Evolutionary conservation across 768 basidiomycete species (phyloP).

Genomic region (Butyriboletus loyo): DNA sequence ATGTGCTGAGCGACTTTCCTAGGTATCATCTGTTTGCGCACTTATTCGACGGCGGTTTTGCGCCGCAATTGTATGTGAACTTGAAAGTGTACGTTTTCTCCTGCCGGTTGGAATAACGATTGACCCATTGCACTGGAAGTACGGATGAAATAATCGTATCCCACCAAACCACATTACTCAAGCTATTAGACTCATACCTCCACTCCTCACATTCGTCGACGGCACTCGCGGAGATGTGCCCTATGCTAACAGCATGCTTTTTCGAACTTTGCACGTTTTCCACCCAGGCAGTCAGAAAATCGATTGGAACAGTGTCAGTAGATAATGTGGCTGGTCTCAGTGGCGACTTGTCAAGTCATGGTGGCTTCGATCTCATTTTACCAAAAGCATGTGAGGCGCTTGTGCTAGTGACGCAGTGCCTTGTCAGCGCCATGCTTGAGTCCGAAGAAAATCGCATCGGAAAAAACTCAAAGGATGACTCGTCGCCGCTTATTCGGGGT

Average conservation of each 20-base stretch:
- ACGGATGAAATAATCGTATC: constrained; percentile 73
- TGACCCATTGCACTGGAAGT: constrained; percentile 37
- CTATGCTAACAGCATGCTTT: constrained; percentile 62
- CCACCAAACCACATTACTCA: constrained; percentile 83
- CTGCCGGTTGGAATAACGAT: not conserved
- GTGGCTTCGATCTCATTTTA: constrained; percentile 63
- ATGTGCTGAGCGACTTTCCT: constrained; percentile 10
- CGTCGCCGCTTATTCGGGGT: constrained; percentile 45
- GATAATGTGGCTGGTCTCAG: constrained; percentile 4
- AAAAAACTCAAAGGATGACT: constrained; percentile 5
- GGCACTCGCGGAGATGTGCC: constrained; percentile 44
- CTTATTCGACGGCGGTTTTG: constrained; percentile 57
- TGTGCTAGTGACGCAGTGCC: constrained; percentile 74
- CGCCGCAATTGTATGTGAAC: constrained; percentile 56
- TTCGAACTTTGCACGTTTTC: constrained; percentile 60
- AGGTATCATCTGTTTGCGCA: constrained; percentile 68
- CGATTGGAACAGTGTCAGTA: constrained; percentile 34
- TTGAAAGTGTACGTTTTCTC: constrained; percentile 53
- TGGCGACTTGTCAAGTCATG: constrained; percentile 21
- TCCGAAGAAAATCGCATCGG: constrained; percentile 33
- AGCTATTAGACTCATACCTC: constrained; percentile 81
- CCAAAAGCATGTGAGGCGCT: constrained; percentile 80
- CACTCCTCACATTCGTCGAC: constrained; percentile 46
- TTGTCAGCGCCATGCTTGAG: constrained; percentile 57
- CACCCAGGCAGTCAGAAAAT: constrained; percentile 47